These are phyloP conservation scores for Blastobotrys malaysiensis DNA, from an alignment of 1,139 yeast species.

Conservation along the genomic window DNA sequence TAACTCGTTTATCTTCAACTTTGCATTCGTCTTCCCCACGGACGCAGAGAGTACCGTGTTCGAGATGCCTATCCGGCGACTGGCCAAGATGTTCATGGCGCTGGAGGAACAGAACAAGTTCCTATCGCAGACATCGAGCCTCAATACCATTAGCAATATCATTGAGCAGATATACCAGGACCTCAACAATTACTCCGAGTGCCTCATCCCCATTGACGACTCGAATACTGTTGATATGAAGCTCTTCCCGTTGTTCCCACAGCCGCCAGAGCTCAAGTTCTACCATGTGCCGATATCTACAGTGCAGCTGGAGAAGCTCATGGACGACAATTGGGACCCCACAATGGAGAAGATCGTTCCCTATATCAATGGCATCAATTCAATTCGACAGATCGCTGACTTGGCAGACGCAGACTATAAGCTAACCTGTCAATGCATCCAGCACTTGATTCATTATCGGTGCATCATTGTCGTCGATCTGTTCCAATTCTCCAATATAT, in stretches of 20 bases:
- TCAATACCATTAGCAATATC: slow-evolving; percentile 66
- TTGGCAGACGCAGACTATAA: slow-evolving; percentile 76
- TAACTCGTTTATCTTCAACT: slow-evolving; percentile 87
- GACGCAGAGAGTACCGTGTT: slow-evolving; percentile 79
- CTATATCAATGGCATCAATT: slow-evolving; percentile 80
- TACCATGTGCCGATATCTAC: slow-evolving; percentile 86
- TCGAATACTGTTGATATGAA: slow-evolving; percentile 90
- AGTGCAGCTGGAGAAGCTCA: slow-evolving; percentile 60
- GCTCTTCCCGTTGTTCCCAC: slow-evolving; percentile 77
- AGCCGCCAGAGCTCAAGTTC: slow-evolving; percentile 68
- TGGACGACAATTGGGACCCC: slow-evolving; percentile 96
- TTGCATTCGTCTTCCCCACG: slow-evolving; percentile 85
- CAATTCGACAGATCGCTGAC: slow-evolving; percentile 69
- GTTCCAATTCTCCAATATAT: slow-evolving; percentile 81
- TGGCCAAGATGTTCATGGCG: slow-evolving; percentile 86
- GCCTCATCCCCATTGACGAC: slow-evolving; percentile 86
- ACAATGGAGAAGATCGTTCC: slow-evolving; percentile 88
- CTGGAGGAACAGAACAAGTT: slow-evolving; percentile 84
- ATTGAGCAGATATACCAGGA: slow-evolving; percentile 90
- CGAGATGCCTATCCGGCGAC: slow-evolving; percentile 75
- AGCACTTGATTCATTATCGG: slow-evolving; percentile 84
- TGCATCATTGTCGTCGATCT: slow-evolving; percentile 79
- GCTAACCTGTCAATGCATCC: slow-evolving; percentile 80
- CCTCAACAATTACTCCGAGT: slow-evolving; percentile 89
- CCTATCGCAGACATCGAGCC: slow-evolving; percentile 44